Evolutionary conservation across 495 filamentous ascomycete genomes (phyloP), one percentile per base, ranked within the genome.

Genomic region (Neurospora terricola): DNA sequence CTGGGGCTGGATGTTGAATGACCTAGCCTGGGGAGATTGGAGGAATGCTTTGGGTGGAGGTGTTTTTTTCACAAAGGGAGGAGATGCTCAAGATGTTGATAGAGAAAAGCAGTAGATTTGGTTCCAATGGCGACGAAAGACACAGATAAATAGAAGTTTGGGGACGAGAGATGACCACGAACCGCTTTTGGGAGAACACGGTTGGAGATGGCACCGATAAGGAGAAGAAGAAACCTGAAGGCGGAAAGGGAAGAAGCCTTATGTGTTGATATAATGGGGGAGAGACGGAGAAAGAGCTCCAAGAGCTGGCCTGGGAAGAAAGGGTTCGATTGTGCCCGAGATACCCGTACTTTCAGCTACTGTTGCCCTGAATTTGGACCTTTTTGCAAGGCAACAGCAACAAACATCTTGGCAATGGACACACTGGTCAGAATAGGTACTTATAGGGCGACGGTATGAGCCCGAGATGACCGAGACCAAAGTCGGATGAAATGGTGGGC

Each of bases 11-110:
- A 30, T 74, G 45, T 69, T 27, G 68, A 73, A 71, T 69, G 45
- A 8, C 48, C 54, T 43, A 48, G 34, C 38, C 42, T n/a, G 62
- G 9, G 34, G 54, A 36, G 70, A 74, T 73, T 66, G 70, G 69
- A 45, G 21, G 70, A 45, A 70, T 45, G 76, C 11, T 77, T 38
- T 38, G 70, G 39, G 72, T 14, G 27, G 27, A 1, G 43, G 69
- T 42, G 59, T 69, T 43, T 48, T 69, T 43, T 48, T 68, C 70
- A 73, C 70, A 73, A 73, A 59, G 71, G 72, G 79, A 74, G 72
- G 74, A 78, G 42, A 78, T 78, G 78, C 48, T 75, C 76, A 62
- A 81, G 74, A 79, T 79, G 73, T 59, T 76, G 27, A 30, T 70
- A 71, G 72, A 68, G 72, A 75, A 76, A 69, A 77, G 73, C 73